These are phyloP conservation scores for Xenoacremonium recifei DNA, from an alignment of 2,329 filamentous ascomycete species.

Conservation along the genomic window DNA sequence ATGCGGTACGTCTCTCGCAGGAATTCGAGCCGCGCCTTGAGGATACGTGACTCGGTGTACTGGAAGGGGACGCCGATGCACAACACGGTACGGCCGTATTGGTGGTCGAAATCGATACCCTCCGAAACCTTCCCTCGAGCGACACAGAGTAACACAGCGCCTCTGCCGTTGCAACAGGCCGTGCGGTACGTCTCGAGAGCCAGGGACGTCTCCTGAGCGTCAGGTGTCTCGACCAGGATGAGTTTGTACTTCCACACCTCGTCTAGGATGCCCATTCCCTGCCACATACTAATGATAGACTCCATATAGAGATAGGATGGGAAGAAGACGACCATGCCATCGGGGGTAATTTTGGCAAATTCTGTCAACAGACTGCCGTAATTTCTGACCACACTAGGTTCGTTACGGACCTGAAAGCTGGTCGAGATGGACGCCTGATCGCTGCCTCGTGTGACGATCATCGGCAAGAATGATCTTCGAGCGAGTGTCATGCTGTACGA, in stretches of 20 bases:
- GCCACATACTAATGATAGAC: conserved; percentile 98
- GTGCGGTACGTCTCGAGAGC: conserved; percentile 96
- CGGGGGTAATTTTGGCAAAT: conserved; percentile 92
- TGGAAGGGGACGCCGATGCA: conserved; percentile 98
- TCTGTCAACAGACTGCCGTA: conserved; percentile 92
- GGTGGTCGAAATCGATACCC: conserved; percentile 98
- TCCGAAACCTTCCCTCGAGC: conserved; percentile 96
- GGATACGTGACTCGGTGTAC: conserved; percentile 95
- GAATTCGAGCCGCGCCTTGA: conserved; percentile 94
- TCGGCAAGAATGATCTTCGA: conserved; percentile 89
- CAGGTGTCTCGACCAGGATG: conserved; percentile 95
- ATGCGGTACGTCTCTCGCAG: conserved; percentile 97
- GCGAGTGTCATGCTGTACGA: conserved; percentile 97
- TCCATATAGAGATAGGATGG: conserved; percentile 99
- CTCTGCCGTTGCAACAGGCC: conserved; percentile 94
- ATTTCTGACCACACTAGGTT: conserved; percentile 94
- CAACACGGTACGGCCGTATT: conserved; percentile 92
- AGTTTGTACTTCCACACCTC: conserved; percentile 99
- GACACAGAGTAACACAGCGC: conserved; percentile 90
- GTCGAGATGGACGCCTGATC: conserved; percentile 93
- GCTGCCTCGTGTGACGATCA: conserved; percentile 94
- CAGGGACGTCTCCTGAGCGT: conserved; percentile 93
- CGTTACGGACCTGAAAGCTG: conserved; percentile 91
- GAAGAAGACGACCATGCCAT: conserved; percentile 99
- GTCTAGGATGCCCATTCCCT: conserved; percentile 96